Evolutionary conservation across 805 yeast genomes (phyloP).

Genomic region (Candida ascalaphidarum): DNA sequence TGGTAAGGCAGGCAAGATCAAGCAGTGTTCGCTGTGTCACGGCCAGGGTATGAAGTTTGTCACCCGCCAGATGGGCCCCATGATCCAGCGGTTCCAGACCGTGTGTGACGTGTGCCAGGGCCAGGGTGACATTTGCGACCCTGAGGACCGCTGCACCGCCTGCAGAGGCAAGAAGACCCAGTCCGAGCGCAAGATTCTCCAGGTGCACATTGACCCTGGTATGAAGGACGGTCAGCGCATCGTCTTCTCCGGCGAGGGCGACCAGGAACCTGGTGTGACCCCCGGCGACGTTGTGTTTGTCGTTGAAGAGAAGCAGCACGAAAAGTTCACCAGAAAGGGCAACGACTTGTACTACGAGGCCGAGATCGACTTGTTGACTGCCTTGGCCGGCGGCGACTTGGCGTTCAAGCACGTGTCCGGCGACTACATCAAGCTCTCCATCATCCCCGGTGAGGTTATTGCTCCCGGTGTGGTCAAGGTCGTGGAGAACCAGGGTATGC

Average conservation of each 20-base stretch:
- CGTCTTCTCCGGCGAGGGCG: conserved; percentile 92
- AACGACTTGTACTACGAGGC: conserved; percentile 80
- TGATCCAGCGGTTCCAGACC: conserved; percentile 96
- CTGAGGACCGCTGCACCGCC: conserved; percentile 78
- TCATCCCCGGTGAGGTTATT: conserved; percentile 89
- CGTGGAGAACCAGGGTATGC: conserved; percentile 95
- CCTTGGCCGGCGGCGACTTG: conserved; percentile 93
- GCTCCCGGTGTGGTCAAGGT: conserved; percentile 77
- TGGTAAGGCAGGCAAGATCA: conserved; percentile 87
- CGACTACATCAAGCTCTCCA: conserved; percentile 75
- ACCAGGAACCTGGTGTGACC: conserved; percentile 87
- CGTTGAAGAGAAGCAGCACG: conserved; percentile 84
- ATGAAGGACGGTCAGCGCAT: conserved; percentile 91
- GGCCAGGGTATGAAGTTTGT: conserved; percentile 90
- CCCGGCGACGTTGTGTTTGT: conserved; percentile 97
- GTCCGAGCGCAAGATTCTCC: conserved; percentile 84
- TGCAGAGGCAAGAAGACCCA: conserved; percentile 87
- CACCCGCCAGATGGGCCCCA: conserved; percentile 98
- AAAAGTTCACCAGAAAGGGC: conserved; percentile 75
- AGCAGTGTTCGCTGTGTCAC: conserved; percentile 77
- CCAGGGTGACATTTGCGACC: conserved; percentile 78
- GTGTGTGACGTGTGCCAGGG: conserved; percentile 91
- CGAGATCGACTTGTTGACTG: conserved; percentile 85
- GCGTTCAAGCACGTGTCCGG: conserved; percentile 86
- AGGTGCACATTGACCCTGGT: conserved; percentile 94